Evolutionary conservation across 768 basidiomycete genomes (phyloP).

Genomic region (Podaxis sp.): DNA sequence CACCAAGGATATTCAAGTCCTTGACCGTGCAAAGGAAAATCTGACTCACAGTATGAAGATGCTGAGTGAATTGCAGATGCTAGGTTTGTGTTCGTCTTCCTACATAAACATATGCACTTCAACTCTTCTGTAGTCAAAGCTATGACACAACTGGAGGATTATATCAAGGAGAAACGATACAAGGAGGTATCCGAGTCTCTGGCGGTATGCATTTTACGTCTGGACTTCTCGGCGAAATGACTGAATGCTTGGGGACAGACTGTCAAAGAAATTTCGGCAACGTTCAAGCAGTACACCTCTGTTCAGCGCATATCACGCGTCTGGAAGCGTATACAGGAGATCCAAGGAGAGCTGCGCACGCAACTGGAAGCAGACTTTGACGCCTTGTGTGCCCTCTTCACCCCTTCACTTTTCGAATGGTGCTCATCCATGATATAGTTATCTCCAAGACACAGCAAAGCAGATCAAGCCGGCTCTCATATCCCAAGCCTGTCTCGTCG

Average conservation of each 20-base stretch:
- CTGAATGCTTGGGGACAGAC: slow-evolving; percentile 46
- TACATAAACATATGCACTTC: not conserved
- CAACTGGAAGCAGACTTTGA: slow-evolving; percentile 92
- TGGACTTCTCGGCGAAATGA: not conserved
- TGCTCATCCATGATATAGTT: slow-evolving; percentile 43
- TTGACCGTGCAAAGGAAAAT: slow-evolving; percentile 94
- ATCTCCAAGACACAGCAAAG: slow-evolving; percentile 74
- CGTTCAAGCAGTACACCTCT: slow-evolving; percentile 78
- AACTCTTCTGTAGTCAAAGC: slow-evolving; percentile 62
- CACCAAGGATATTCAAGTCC: slow-evolving; percentile 92
- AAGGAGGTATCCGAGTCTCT: slow-evolving; percentile 82
- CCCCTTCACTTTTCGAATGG: not conserved
- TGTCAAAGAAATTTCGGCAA: slow-evolving; percentile 79
- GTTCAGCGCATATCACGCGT: slow-evolving; percentile 77
- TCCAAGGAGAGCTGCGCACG: slow-evolving; percentile 78
- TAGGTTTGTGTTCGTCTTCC: slow-evolving; percentile 55
- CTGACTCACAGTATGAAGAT: slow-evolving; percentile 87
- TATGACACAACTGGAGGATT: slow-evolving; percentile 75
- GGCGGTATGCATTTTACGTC: slow-evolving; percentile 41
- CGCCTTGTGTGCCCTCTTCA: slow-evolving; percentile 63
- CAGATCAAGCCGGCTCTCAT: slow-evolving; percentile 65
- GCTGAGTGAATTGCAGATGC: slow-evolving; percentile 89
- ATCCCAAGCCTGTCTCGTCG: slow-evolving; percentile 81
- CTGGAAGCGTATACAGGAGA: slow-evolving; percentile 76
- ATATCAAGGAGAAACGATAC: slow-evolving; percentile 78